Conservation (phyloP, 2,329 filamentous ascomycete species). For the Cordyceps farinosa region DNA sequence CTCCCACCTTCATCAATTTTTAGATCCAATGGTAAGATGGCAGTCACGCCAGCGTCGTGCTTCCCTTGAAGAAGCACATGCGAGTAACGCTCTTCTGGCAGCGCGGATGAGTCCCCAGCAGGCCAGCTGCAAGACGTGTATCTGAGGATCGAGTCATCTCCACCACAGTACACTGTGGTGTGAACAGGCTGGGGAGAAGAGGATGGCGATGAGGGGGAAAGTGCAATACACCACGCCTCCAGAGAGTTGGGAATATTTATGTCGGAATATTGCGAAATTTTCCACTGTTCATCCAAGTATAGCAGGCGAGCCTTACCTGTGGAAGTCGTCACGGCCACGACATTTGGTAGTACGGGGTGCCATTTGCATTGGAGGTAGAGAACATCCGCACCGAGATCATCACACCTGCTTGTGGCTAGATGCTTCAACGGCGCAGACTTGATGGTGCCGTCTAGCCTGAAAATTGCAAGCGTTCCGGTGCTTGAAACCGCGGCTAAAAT, state of each 20-base stretch:
- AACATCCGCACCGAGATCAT: conserved; percentile 51
- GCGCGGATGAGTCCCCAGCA: conserved; percentile 14
- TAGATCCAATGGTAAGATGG: conserved; percentile 67
- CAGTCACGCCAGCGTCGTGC: conserved; percentile 82
- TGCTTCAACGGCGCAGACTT: conserved; percentile 35
- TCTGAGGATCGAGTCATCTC: conserved; percentile 67
- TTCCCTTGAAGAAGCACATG: conserved; percentile 37
- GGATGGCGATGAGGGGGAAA: conserved; percentile 39
- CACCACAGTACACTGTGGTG: conserved; percentile 61
- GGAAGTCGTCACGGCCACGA: conserved; percentile 69
- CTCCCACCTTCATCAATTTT: conserved; percentile 41
- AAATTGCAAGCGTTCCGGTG: conserved; percentile 66
- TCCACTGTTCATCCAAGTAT: conserved; percentile 41
- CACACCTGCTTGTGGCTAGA: conserved; percentile 43
- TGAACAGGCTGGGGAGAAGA: conserved; percentile 23
- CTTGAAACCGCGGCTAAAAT: conserved; percentile 75
- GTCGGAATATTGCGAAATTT: conserved; percentile 32
- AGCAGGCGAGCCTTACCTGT: conserved; percentile 60
- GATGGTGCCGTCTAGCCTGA: conserved; percentile 45
- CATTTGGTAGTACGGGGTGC: conserved; percentile 54
- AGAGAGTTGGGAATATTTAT: conserved; percentile 50
- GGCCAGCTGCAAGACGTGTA: conserved; percentile 37
- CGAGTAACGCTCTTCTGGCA: conserved; percentile 24
- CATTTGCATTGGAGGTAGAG: conserved; percentile 72
- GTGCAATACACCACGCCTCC: conserved; percentile 72